Evolutionary conservation across 2,329 filamentous ascomycete genomes (phyloP), one percentile per base, ranked within the genome.

Genomic region (Cryoendolithus antarcticus): DNA sequence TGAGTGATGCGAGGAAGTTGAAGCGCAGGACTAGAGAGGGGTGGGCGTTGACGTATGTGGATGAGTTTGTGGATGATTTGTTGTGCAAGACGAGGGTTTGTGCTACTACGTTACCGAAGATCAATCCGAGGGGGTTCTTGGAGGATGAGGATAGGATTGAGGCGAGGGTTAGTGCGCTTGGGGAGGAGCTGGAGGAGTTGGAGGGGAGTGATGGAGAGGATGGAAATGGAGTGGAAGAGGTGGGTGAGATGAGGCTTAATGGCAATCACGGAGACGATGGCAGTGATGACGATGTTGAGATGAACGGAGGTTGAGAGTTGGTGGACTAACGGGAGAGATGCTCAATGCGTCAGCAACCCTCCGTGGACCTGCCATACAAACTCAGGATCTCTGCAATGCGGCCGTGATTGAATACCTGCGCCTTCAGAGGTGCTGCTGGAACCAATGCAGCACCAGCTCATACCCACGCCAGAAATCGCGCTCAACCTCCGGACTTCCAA

Each of bases 51-150:
- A 91, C 85, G 2, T 82, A 75, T 54, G 70, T 98, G 62, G 91
- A 98, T 61, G 80, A 89, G 51, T 96, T 98, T 59, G 77, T 96
- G 40, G 91, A 98, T 59, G 86, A 95, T 45, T 63, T 98, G 48
- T 67, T 98, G 46, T 82, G 75, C 0, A 93, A 93, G 62, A 85
- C 93, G 41, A 73, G 91, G 38, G 80, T 95, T 0, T 96, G 89
- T 57, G 89, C 80, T 30, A 96, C 91, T 3, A 93, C 80, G 55
- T 58, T 98, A 50, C 93, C 86, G 78, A 93, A 94, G 65, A 73
- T 98, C 70, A 84, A 88, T 3, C 77, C 77, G 43, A 71, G 91
- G 50, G 77, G 82, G 48, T 72, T 84, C 37, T 59, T 98, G 47
- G 91, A 98, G 64, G 91, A 98, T 59, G 57, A 93, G 58, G 91